A percentile compares a stretch with the other conserved stretches of the same genome.
Evolutionary conservation across 164 flowering plant genomes (phyloP).

Genomic region (Houttuynia cordata): DNA sequence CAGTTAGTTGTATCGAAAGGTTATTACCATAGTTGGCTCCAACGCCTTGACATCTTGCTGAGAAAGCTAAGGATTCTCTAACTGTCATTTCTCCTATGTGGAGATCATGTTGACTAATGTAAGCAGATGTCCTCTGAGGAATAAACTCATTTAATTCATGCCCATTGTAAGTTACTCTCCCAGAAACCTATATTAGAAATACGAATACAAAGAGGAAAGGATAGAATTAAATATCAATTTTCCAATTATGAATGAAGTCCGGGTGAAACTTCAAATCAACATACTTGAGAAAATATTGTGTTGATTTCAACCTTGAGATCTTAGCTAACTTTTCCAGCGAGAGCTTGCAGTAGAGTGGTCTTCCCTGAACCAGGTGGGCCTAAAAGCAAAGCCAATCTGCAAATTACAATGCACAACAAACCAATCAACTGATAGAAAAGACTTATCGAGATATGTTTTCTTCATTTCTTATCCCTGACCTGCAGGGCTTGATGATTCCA

Average conservation of each 20-base stretch:
- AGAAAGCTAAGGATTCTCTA: conserved; percentile 46
- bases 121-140: conserved; percentile 47
- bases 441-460: too few species aligned
- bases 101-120: conserved; percentile 47
- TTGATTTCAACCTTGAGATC: conserved; percentile 32
- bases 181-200: conserved; percentile 19
- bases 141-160: conserved; percentile 35
- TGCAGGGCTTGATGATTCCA: conserved; percentile 12
- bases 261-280: not conserved
- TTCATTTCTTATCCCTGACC: not conserved
- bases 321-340: conserved; percentile 50
- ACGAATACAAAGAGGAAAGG: not conserved
- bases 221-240: not conserved
- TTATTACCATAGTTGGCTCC: conserved; percentile 11
- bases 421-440: not conserved
- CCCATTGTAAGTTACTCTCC: conserved; percentile 45
- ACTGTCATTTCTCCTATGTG: conserved; percentile 55
- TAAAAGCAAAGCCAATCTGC: conserved; percentile 65
- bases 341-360: conserved; percentile 52
- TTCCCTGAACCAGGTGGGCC: conserved; percentile 80
- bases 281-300: too few species aligned
- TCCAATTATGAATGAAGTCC: not conserved
- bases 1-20: not conserved
- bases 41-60: conserved; percentile 27
- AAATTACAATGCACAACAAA: not conserved